A percentile compares a stretch with the other conserved stretches of the same genome.
phyloP scores from a whole-genome alignment of 805 yeast genomes.

The Candida ulmi region DNA sequence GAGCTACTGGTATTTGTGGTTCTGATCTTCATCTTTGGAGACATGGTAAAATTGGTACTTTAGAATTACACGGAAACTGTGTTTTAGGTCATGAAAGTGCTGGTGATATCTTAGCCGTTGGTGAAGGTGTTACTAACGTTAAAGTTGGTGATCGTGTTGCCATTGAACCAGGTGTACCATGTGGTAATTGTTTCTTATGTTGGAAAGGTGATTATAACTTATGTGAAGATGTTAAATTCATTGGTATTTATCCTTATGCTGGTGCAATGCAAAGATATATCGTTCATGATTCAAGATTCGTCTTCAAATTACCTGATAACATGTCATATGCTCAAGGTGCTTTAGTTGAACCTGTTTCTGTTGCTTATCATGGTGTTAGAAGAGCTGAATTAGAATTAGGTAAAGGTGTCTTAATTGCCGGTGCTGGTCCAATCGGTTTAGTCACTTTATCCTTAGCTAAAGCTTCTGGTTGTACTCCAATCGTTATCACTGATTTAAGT shows the following conservation, averaged over 20 bases:
- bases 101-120: slow-evolving; percentile 43
- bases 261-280: slow-evolving; percentile 36
- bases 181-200: slow-evolving; percentile 35
- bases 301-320: slow-evolving; percentile 32
- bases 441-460: slow-evolving; percentile 41
- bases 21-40: slow-evolving; percentile 67
- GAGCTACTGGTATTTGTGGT: slow-evolving; percentile 72
- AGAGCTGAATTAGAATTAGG: slow-evolving; percentile 44
- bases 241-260: slow-evolving; percentile 32
- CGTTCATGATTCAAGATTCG: slow-evolving; percentile 27
- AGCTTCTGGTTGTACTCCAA: slow-evolving; percentile 49
- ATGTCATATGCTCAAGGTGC: slow-evolving; percentile 51
- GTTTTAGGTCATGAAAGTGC: slow-evolving; percentile 41
- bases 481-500: slow-evolving; percentile 44
- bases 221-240: slow-evolving; percentile 32
- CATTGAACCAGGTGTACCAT: slow-evolving; percentile 51
- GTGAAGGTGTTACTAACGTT: slow-evolving; percentile 39
- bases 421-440: slow-evolving; percentile 60
- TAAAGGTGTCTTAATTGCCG: slow-evolving; percentile 41
- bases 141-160: slow-evolving; percentile 44
- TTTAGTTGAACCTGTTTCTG: slow-evolving; percentile 48
- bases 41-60: slow-evolving; percentile 57
- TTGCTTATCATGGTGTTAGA: slow-evolving; percentile 47
- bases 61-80: slow-evolving; percentile 29
- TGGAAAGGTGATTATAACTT: slow-evolving; percentile 35